Conservation (phyloP, 2,329 filamentous ascomycete species). For the Neonectria hederae region DNA sequence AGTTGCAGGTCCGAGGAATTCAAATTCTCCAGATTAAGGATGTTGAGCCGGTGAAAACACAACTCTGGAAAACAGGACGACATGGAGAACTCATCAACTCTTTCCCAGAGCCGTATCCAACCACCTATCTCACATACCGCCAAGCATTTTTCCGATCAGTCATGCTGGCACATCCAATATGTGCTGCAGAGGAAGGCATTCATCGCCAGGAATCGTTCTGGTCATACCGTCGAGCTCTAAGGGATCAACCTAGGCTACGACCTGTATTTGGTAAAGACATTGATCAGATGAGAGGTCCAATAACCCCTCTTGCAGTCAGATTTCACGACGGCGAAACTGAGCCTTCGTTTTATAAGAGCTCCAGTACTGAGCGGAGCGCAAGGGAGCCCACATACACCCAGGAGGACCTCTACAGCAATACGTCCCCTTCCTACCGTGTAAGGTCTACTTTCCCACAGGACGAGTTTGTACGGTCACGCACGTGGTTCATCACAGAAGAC, state of each 20-base stretch:
- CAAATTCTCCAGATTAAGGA: not conserved
- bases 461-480: conserved; percentile 1
- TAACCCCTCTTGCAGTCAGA: not conserved
- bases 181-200: not conserved
- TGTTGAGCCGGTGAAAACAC: not conserved
- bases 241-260: not conserved
- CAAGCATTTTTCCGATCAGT: not conserved
- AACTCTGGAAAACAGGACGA: not conserved
- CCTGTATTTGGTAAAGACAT: not conserved
- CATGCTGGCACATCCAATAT: not conserved
- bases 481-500: not conserved
- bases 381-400: not conserved
- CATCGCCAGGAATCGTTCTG: not conserved
- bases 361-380: not conserved
- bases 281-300: not conserved
- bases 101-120: not conserved
- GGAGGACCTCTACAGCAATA: not conserved
- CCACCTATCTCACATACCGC: not conserved
- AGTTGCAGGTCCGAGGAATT: not conserved
- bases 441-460: not conserved
- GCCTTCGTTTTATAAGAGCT: not conserved
- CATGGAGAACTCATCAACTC: conserved; percentile 1
- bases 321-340: not conserved
- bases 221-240: not conserved
- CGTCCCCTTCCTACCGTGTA: not conserved